These are phyloP conservation scores for Geranium brycei DNA, from an alignment of 345 rosid species.

Conservation along the genomic window DNA sequence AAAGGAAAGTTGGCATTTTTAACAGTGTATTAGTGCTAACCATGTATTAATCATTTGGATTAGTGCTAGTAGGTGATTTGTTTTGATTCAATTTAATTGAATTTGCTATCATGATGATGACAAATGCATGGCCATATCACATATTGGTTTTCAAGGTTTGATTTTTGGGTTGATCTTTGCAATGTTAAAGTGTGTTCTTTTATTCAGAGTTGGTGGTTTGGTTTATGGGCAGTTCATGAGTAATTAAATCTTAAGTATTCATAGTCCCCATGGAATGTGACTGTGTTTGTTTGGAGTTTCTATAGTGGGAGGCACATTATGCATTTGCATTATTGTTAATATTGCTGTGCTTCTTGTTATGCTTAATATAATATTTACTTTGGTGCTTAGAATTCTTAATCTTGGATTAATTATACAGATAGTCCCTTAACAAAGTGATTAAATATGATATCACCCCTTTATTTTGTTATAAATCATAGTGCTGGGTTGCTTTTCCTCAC, in stretches of 20 bases:
- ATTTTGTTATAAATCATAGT: background rate
- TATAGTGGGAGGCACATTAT: slow-evolving; percentile 8
- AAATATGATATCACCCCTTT: background rate
- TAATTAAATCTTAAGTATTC: background rate
- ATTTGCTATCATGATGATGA: background rate
- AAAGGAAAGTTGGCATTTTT: background rate
- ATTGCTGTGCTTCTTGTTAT: background rate
- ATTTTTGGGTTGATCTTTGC: background rate
- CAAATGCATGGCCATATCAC: too few relatives aligned
- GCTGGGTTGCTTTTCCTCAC: background rate
- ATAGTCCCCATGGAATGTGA: slow-evolving; percentile 3
- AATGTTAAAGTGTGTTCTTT: background rate
- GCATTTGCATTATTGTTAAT: background rate
- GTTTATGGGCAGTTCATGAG: background rate
- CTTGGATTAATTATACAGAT: slow-evolving; percentile 4
- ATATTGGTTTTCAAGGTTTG: background rate
- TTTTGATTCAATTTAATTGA: too few relatives aligned
- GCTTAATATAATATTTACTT: slow-evolving; percentile 1
- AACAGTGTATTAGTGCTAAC: too few relatives aligned
- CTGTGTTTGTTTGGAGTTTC: slow-evolving; percentile 3
- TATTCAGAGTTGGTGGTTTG: background rate
- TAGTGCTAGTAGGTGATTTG: too few relatives aligned
- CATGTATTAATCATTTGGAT: too few relatives aligned
- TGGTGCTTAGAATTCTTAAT: slow-evolving; percentile 5
- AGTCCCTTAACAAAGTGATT: slow-evolving; percentile 3